Base-by-base conservation (phyloP, 192 early-diverging fungal genomes). In the Chytriomyces sp. region DNA sequence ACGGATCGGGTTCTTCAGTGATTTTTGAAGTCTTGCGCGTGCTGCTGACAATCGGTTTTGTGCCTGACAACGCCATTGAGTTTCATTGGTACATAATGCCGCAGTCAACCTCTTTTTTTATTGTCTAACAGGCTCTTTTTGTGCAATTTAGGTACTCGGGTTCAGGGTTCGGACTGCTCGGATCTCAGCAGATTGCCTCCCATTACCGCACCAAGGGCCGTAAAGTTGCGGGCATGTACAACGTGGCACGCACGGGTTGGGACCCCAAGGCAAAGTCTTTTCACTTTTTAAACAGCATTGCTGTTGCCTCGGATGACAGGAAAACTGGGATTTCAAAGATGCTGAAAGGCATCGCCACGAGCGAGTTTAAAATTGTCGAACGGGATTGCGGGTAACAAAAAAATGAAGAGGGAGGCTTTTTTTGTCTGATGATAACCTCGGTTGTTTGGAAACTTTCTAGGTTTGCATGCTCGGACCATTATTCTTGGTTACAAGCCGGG, bases 391-490 rank as follows among this genome's bases (percentile, higher is more conserved):
- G 67, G 67, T 68, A 26, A 68, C n/a, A 28, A 18, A 35, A 35
- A 35, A 35, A 35, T 35, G 35, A 2, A 35, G 35, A 35, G 28
- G 2, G 28, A 35, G 28, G 28, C 2, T 35, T 20, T 3, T 18
- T 57, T 57, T 0, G 13, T 3, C 13, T 57, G 13, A 57, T 3
- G 13, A 57, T 57, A 57, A 57, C 20, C 16, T 57, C 53, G 2
- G 5, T 57, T 57, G 13, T 3, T 26, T 57, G 50, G 8, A 50
- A 9, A 26, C 9, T 53, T 23, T 24, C 8, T 26, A 71, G 69
- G 35, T 71, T 71, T 45, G 69, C 20, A 13, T 71, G 69, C 44
- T n/a, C 69, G 10, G 69, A 71, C 44, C 50, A 71, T 71, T 50
- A 8, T 18, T 57, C 69, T 20, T 71, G 69, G 69, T 23, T 26